Percentiles rank a stretch among this genome's conserved stretches.
These are phyloP conservation scores for Psilocybe mexicana DNA, from an alignment of 1,284 basidiomycete genomes.

Conservation along the genomic window DNA sequence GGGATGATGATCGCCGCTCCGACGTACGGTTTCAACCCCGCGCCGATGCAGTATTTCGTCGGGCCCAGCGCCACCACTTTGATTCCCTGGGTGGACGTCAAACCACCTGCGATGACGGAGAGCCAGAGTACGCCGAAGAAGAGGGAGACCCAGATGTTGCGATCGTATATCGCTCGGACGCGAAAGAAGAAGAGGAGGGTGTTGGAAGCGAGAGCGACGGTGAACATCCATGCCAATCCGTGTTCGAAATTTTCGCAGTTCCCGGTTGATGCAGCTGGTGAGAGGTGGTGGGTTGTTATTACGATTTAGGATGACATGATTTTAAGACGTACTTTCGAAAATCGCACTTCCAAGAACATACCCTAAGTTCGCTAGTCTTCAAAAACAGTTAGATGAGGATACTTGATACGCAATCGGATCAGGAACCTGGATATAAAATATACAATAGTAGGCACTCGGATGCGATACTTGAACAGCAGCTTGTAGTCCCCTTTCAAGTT, in stretches of 20 bases:
- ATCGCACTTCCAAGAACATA: not conserved
- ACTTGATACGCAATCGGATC: not conserved
- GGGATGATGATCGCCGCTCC: conserved; percentile 16
- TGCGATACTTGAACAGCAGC: not conserved
- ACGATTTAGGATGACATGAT: not conserved
- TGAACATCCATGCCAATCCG: not conserved
- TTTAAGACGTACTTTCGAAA: not conserved
- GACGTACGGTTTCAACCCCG: conserved; percentile 18
- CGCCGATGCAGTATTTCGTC: conserved; percentile 26
- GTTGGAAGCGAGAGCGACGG: conserved; percentile 6
- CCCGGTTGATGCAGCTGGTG: conserved; percentile 5
- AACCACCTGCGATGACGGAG: conserved; percentile 12
- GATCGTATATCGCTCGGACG: conserved; percentile 7
- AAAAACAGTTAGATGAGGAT: not conserved
- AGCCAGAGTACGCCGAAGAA: conserved; percentile 33
- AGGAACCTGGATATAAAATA: not conserved
- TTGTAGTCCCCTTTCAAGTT: not conserved
- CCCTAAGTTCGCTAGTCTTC: not conserved
- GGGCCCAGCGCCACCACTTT: conserved; percentile 21
- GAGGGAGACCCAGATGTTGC: conserved; percentile 14
- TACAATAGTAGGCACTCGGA: not conserved
- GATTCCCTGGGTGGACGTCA: conserved; percentile 19
- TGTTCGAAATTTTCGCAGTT: conserved; percentile 3
- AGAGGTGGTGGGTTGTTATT: not conserved
- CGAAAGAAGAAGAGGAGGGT: conserved; percentile 15